Percentiles rank a stretch among this genome's conserved stretches.
phyloP scores from a whole-genome alignment of 2,329 filamentous ascomycete genomes.

The Dactylella cylindrospora region DNA sequence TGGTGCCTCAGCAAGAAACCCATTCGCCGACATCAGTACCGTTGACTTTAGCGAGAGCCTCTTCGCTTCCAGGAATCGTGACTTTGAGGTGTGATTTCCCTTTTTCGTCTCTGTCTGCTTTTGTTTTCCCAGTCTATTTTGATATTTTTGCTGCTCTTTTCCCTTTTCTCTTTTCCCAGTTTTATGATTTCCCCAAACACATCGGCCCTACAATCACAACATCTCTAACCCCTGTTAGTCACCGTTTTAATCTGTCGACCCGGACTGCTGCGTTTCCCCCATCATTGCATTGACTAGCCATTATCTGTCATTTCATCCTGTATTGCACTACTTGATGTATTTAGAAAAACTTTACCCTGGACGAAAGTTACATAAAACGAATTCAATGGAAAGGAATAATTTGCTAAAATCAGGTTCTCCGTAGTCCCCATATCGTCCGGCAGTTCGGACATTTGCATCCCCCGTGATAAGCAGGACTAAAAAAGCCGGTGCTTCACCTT shows the following conservation, averaged over 20 bases:
- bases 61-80: conserved; percentile 57
- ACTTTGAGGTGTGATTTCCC: conserved; percentile 83
- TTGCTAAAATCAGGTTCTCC: conserved; percentile 36
- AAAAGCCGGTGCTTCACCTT: conserved; percentile 11
- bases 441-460: conserved; percentile 37
- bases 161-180: conserved; percentile 61
- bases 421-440: conserved; percentile 42
- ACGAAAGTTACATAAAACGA: conserved; percentile 38
- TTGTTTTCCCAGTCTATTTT: conserved; percentile 54
- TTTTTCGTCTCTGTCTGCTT: conserved; percentile 52
- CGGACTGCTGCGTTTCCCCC: neutral
- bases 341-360: conserved; percentile 41
- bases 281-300: conserved; percentile 1
- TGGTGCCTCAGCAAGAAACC: conserved; percentile 20
- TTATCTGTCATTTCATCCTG: conserved; percentile 2
- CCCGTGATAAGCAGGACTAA: conserved; percentile 35
- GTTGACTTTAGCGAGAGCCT: conserved; percentile 40
- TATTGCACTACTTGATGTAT: conserved; percentile 26
- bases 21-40: conserved; percentile 41
- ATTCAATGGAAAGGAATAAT: conserved; percentile 34
- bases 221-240: neutral
- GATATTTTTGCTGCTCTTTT: conserved; percentile 43
- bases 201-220: neutral
- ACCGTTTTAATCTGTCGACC: neutral
- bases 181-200: conserved; percentile 50